A percentile compares a stretch with the other conserved stretches of the same genome.
These are phyloP conservation scores for Fagopyrum esculentum DNA, from an alignment of 148 eudicot species.

Conservation along the genomic window DNA sequence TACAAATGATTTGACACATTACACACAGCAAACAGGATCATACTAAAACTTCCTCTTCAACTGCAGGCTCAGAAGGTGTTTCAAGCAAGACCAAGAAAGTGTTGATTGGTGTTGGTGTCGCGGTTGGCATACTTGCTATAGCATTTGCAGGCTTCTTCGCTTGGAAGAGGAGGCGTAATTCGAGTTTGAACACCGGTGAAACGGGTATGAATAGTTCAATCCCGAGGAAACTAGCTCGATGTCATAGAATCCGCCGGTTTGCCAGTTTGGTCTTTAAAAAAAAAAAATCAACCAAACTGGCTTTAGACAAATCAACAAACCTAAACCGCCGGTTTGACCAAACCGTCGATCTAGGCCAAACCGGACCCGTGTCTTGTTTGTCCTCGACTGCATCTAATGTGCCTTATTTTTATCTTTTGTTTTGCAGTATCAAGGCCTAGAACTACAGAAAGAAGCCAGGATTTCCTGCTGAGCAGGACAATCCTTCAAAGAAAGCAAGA, in stretches of 20 bases:
- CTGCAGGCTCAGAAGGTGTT: slow-evolving; percentile 11
- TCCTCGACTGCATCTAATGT: too few relatives aligned
- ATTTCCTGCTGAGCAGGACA: slow-evolving; percentile 21
- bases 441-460: slow-evolving; percentile 36
- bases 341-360: too few relatives aligned
- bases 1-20: too few relatives aligned
- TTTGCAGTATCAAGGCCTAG: slow-evolving; percentile 17
- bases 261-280: not conserved
- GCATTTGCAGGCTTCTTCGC: not conserved
- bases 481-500: slow-evolving; percentile 27
- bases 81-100: slow-evolving; percentile 4
- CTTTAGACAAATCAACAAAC: too few relatives aligned
- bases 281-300: too few relatives aligned
- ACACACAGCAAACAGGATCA: not conserved
- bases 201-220: not conserved
- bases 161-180: not conserved
- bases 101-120: not conserved
- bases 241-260: too few relatives aligned
- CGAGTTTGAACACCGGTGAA: not conserved
- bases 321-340: too few relatives aligned
- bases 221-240: too few relatives aligned
- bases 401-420: not conserved
- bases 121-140: not conserved
- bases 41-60: not conserved
- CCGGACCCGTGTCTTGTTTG: too few relatives aligned